A percentile compares a stretch with the other conserved stretches of the same genome.
These are phyloP conservation scores for Pythium insidiosum DNA, from an alignment of 352 stramenopile genomes.

Conservation along the genomic window DNA sequence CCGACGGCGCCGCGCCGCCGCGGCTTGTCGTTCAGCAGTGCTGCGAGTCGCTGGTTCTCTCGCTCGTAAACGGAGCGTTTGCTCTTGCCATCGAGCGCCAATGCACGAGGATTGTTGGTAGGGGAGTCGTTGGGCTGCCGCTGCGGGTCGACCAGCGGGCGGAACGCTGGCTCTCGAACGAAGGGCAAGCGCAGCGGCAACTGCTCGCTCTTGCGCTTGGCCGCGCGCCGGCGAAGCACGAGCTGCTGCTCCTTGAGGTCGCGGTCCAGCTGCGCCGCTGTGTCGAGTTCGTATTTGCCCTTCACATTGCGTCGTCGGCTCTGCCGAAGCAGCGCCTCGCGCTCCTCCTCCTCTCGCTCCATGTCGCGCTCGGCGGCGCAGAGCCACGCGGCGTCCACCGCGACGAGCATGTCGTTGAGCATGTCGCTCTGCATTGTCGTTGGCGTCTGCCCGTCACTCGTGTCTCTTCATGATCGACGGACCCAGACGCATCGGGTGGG, in stretches of 20 bases:
- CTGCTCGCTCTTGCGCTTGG: neutral
- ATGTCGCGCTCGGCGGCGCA: conserved; percentile 45
- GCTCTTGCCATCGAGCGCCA: neutral
- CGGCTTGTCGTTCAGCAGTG: conserved; percentile 4
- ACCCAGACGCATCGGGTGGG: no score
- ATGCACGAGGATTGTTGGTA: no score
- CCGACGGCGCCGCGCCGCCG: neutral
- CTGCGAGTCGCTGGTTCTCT: conserved; percentile 50
- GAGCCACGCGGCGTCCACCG: conserved; percentile 48
- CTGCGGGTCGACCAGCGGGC: neutral
- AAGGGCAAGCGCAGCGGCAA: neutral
- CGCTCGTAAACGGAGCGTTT: conserved; percentile 40
- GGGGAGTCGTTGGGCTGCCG: no score
- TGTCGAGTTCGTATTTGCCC: conserved; percentile 47
- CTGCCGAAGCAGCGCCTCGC: conserved; percentile 6
- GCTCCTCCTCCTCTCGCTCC: conserved; percentile 40
- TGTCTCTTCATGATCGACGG: no score
- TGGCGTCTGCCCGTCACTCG: no score
- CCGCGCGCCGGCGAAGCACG: conserved; percentile 9
- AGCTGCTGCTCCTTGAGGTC: conserved; percentile 46
- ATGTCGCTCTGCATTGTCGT: no score
- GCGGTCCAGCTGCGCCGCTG: conserved; percentile 29
- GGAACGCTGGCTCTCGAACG: neutral
- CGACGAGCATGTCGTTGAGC: conserved; percentile 22
- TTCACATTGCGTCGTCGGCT: conserved; percentile 11